These are phyloP conservation scores for Schwanniomyces sp. DNA, from an alignment of 805 yeast species.

Conservation along the genomic window DNA sequence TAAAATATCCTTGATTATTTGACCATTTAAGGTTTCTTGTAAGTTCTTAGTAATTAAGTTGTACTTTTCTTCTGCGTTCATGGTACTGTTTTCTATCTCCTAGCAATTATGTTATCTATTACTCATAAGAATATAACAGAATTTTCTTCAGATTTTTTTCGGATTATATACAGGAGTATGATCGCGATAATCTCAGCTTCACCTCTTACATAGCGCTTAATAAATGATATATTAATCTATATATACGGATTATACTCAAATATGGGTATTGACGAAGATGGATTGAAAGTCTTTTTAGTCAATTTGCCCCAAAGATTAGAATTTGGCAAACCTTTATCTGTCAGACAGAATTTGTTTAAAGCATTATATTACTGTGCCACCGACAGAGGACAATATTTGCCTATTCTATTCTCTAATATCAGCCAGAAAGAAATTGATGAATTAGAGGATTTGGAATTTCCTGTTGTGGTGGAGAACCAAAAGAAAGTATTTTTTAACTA, in stretches of 20 bases:
- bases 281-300: slow-evolving; percentile 26
- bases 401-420: slow-evolving; percentile 32
- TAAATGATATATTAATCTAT: neutral
- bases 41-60: slow-evolving; percentile 78
- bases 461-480: slow-evolving; percentile 6
- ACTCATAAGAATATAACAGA: neutral
- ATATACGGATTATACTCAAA: neutral
- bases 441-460: slow-evolving; percentile 10
- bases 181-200: neutral
- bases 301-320: slow-evolving; percentile 19
- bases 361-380: slow-evolving; percentile 33
- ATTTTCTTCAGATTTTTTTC: neutral
- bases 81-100: neutral
- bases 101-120: neutral
- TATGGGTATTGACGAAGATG: slow-evolving; percentile 21
- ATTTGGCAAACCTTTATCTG: slow-evolving; percentile 9
- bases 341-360: slow-evolving; percentile 22
- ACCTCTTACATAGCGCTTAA: neutral
- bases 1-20: slow-evolving; percentile 79
- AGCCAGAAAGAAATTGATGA: slow-evolving; percentile 14
- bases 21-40: slow-evolving; percentile 88
- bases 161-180: neutral
- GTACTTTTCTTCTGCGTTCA: slow-evolving; percentile 55
- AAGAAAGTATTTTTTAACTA: slow-evolving; percentile 13
- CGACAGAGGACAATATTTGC: slow-evolving; percentile 37